phyloP scores from a whole-genome alignment of 2,329 filamentous ascomycete genomes.

The Sporothrix mexicana region DNA sequence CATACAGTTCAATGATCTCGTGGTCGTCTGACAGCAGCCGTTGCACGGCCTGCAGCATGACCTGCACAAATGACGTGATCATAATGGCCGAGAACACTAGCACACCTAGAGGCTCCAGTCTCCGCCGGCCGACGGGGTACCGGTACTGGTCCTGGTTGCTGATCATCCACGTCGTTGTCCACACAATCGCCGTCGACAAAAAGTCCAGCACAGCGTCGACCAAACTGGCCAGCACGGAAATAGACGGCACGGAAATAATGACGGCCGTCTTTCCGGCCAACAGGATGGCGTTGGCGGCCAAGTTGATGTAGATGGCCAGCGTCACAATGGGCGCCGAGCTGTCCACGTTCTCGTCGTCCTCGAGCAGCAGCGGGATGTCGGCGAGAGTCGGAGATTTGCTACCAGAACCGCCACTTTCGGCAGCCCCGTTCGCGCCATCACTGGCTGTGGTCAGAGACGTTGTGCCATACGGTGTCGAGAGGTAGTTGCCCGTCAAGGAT shows the following conservation, averaged over 20 bases:
- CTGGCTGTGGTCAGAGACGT: neutral
- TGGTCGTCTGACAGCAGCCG: conserved; percentile 67
- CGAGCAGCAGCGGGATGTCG: conserved; percentile 67
- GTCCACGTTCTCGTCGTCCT: conserved; percentile 72
- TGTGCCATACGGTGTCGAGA: neutral
- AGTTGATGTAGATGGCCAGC: conserved; percentile 87
- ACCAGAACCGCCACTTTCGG: conserved; percentile 25
- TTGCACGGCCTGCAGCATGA: conserved; percentile 71
- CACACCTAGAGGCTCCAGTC: conserved; percentile 79
- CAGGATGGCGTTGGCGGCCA: conserved; percentile 76
- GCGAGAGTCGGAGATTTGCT: conserved; percentile 49
- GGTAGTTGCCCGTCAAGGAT: neutral
- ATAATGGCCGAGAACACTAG: conserved; percentile 85
- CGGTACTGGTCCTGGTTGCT: conserved; percentile 74
- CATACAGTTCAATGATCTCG: conserved; percentile 69
- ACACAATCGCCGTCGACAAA: conserved; percentile 80
- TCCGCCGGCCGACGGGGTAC: conserved; percentile 77
- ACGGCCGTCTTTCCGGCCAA: conserved; percentile 79
- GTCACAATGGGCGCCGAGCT: conserved; percentile 77
- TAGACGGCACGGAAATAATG: conserved; percentile 76
- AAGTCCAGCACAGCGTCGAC: conserved; percentile 84
- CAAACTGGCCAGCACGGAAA: conserved; percentile 79
- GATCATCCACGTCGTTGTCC: conserved; percentile 77
- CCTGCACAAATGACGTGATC: conserved; percentile 83
- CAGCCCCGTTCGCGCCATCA: neutral